Evolutionary conservation across 2,329 filamentous ascomycete genomes (phyloP).

Genomic region (Penicillium sp.): DNA sequence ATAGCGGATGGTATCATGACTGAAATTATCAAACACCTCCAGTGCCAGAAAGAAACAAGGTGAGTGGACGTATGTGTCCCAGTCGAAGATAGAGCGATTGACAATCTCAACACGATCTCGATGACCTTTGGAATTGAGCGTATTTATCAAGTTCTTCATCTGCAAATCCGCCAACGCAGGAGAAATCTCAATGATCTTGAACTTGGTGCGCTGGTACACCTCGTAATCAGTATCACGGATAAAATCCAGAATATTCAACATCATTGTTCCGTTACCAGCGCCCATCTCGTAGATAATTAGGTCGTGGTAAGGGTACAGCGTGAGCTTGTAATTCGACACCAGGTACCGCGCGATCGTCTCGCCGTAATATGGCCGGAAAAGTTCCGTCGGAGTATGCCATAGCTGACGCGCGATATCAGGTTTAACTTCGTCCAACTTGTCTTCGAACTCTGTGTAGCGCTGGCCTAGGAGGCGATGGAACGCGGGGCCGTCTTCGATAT

Average conservation of each 20-base stretch:
- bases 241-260: constrained; percentile 97
- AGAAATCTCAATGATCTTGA: constrained; percentile 95
- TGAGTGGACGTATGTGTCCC: constrained; percentile 79
- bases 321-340: constrained; percentile 92
- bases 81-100: constrained; percentile 93
- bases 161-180: constrained; percentile 76
- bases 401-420: constrained; percentile 79
- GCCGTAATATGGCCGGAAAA: constrained; percentile 95
- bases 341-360: constrained; percentile 96
- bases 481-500: constrained; percentile 76
- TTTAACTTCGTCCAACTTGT: constrained; percentile 71
- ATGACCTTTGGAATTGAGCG: constrained; percentile 71
- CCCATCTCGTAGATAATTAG: constrained; percentile 99
- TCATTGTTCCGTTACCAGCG: constrained; percentile 92
- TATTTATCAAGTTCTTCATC: constrained; percentile 64
- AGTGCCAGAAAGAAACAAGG: constrained; percentile 97
- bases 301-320: constrained; percentile 92
- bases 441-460: constrained; percentile 87
- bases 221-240: constrained; percentile 85
- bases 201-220: constrained; percentile 90
- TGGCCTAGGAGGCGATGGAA: constrained; percentile 75
- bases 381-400: constrained; percentile 97
- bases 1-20: constrained; percentile 91
- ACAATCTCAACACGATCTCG: constrained; percentile 86
- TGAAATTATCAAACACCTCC: constrained; percentile 98